Conservation (phyloP, 169 alveolate genomes). For the Miamiensis avidus region DNA sequence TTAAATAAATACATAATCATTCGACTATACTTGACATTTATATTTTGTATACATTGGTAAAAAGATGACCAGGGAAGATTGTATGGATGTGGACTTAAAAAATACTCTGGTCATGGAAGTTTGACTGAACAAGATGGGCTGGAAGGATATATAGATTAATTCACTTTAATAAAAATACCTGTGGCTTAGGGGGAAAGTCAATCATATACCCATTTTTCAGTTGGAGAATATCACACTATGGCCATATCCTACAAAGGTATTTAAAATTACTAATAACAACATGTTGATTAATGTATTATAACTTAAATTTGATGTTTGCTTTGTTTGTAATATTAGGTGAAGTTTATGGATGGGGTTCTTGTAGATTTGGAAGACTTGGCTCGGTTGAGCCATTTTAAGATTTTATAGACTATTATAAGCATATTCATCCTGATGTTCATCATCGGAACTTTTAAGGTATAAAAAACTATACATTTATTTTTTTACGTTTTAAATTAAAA, state of each 20-base stretch:
- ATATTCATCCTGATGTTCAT: background rate
- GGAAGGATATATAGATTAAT: slow-evolving; percentile 19
- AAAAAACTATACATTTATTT: background rate
- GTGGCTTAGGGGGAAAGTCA: slow-evolving; percentile 4
- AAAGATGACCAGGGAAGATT: slow-evolving; percentile 19
- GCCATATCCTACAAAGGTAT: slow-evolving; percentile 17
- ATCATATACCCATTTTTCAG: slow-evolving; percentile 24
- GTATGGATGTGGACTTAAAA: slow-evolving; percentile 33
- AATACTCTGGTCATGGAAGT: slow-evolving; percentile 33
- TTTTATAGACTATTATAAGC: background rate
- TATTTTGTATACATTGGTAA: too few relatives aligned
- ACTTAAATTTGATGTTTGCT: background rate
- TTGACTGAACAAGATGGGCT: background rate
- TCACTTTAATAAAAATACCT: slow-evolving; percentile 16
- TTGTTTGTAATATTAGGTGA: background rate
- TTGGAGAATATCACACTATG: slow-evolving; percentile 36
- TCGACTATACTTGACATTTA: too few relatives aligned
- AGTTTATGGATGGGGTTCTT: slow-evolving; percentile 28
- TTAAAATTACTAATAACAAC: background rate
- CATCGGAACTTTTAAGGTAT: background rate
- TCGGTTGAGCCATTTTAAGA: background rate
- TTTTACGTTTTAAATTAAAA: background rate
- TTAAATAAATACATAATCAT: too few relatives aligned
- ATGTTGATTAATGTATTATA: background rate
- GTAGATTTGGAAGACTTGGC: slow-evolving; percentile 5